A percentile compares a stretch with the other conserved stretches of the same genome.
Conservation (phyloP, 2,329 filamentous ascomycete species). For the Dothidotthia symphoricarpi region DNA sequence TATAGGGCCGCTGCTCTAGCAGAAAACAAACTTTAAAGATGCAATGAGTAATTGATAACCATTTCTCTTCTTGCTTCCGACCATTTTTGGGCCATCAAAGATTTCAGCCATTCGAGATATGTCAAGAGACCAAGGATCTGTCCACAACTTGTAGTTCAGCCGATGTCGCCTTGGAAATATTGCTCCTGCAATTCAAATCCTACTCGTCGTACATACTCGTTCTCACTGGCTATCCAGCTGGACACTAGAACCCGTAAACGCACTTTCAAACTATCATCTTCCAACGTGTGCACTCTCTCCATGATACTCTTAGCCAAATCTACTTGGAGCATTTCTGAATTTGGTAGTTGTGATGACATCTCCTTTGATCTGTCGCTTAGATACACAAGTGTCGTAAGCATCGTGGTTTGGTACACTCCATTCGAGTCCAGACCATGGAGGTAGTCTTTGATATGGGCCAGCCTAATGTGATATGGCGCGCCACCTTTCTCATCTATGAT, state of each 20-base stretch:
- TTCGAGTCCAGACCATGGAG: background rate
- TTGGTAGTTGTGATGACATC: conserved; percentile 21
- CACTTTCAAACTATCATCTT: conserved; percentile 2
- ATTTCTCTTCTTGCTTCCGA: too few relatives aligned
- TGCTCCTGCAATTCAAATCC: conserved; percentile 3
- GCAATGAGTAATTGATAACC: too few relatives aligned
- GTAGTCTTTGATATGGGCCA: conserved; percentile 7
- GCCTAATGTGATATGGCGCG: conserved; percentile 17
- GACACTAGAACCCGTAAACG: conserved; percentile 11
- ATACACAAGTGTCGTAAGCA: conserved; percentile 12
- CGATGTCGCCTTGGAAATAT: too few relatives aligned
- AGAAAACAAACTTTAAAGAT: too few relatives aligned
- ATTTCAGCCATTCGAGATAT: too few relatives aligned
- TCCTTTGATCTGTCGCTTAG: conserved; percentile 26
- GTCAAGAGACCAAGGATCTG: too few relatives aligned
- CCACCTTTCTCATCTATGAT: conserved; percentile 15
- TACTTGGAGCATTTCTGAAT: conserved; percentile 22
- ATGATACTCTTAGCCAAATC: conserved; percentile 25
- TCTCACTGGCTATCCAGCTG: conserved; percentile 21
- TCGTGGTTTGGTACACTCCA: background rate
- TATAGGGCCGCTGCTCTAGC: too few relatives aligned
- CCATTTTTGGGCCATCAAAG: too few relatives aligned
- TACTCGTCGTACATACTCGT: conserved; percentile 27
- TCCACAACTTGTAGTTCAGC: too few relatives aligned
- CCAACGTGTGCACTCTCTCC: background rate